These are phyloP conservation scores for Sarcodon aspratus DNA, from an alignment of 768 basidiomycete species.

Conservation along the genomic window DNA sequence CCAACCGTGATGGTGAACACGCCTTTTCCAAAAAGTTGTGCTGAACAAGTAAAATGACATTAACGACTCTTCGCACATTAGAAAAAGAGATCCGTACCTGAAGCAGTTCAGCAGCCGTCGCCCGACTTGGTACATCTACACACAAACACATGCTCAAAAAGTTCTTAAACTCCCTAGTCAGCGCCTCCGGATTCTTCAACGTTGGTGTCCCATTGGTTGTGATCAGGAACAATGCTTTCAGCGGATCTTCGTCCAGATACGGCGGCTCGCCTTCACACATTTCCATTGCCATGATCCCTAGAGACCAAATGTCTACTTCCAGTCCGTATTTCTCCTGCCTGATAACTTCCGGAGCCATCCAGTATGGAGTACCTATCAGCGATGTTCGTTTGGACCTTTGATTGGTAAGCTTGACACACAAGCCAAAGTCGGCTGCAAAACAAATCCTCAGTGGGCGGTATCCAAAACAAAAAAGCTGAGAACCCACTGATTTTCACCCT, in stretches of 20 bases:
- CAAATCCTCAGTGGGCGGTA: not conserved
- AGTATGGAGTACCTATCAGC: slow-evolving; percentile 98
- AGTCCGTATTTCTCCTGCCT: slow-evolving; percentile 96
- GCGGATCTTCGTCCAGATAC: slow-evolving; percentile 89
- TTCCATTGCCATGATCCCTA: slow-evolving; percentile 98
- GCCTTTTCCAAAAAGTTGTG: slow-evolving; percentile 92
- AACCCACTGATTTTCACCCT: slow-evolving; percentile 94
- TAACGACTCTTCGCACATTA: slow-evolving; percentile 6
- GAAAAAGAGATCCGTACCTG: slow-evolving; percentile 41
- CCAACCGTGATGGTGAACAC: slow-evolving; percentile 71
- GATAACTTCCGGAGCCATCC: slow-evolving; percentile 99
- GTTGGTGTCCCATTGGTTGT: slow-evolving; percentile 99
- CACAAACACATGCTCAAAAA: slow-evolving; percentile 98
- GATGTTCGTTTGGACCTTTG: slow-evolving; percentile 95
- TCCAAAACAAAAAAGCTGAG: not conserved
- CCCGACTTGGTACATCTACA: slow-evolving; percentile 90
- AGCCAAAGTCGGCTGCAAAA: slow-evolving; percentile 81
- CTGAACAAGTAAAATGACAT: slow-evolving; percentile 28
- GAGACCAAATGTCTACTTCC: slow-evolving; percentile 94
- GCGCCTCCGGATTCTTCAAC: slow-evolving; percentile 86
- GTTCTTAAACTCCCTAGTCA: slow-evolving; percentile 87
- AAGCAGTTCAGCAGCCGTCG: slow-evolving; percentile 78
- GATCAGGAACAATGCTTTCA: slow-evolving; percentile 90
- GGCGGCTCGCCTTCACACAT: slow-evolving; percentile 99
- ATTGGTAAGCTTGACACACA: slow-evolving; percentile 91